Percentiles rank a stretch among this genome's conserved stretches.
phyloP scores from a whole-genome alignment of 305 asterid genomes.

The Ajuga reptans region DNA sequence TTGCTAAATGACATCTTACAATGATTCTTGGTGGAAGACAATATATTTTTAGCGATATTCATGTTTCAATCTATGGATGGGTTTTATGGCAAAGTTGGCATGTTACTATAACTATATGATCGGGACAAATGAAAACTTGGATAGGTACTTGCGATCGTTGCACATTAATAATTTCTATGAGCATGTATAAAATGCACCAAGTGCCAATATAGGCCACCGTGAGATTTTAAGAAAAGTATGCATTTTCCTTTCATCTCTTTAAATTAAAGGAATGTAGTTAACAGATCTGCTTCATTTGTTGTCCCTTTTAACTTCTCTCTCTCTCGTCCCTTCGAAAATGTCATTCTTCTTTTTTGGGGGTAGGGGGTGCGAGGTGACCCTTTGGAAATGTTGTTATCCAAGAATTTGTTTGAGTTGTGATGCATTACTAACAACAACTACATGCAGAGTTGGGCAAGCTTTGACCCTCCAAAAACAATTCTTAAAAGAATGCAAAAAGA shows the following conservation, averaged over 20 bases:
- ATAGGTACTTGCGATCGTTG: slow-evolving; percentile 10
- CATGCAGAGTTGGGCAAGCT: slow-evolving; percentile 71
- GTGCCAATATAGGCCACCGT: neutral
- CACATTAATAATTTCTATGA: neutral
- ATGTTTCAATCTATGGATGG: neutral
- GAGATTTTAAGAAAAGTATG: neutral
- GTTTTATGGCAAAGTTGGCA: neutral
- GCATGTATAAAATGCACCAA: neutral
- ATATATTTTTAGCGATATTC: neutral
- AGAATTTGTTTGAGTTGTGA: slow-evolving; percentile 15
- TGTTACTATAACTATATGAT: neutral
- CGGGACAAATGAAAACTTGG: neutral
- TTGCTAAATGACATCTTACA: neutral
- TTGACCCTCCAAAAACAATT: slow-evolving; percentile 75
- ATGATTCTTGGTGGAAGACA: neutral
- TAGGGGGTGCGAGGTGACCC: neutral
- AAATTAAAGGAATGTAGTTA: neutral
- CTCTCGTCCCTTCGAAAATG: neutral
- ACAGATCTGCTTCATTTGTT: neutral
- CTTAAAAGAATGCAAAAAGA: slow-evolving; percentile 63
- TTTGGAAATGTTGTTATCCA: neutral
- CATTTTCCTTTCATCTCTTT: neutral
- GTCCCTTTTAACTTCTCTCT: neutral
- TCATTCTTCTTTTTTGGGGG: neutral
- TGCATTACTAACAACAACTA: slow-evolving; percentile 16